Evolutionary conservation across 768 basidiomycete species (phyloP).

Genomic region (Trametes cubensis): DNA sequence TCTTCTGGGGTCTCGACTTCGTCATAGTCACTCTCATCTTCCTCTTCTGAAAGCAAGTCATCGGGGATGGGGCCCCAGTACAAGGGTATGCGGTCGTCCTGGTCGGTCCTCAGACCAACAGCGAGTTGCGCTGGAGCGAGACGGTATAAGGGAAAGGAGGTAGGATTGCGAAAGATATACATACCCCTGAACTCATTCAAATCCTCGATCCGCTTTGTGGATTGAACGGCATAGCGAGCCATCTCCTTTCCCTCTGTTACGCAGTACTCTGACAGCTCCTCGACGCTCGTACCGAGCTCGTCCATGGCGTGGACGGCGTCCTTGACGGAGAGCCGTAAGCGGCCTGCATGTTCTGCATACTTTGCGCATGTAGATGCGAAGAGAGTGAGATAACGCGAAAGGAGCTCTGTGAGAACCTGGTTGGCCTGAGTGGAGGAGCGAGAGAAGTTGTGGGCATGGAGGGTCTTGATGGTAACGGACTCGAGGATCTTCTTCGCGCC

Average conservation of each 20-base stretch:
- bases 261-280: constrained; percentile 71
- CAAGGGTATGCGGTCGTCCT: constrained; percentile 59
- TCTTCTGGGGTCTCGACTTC: constrained; percentile 20
- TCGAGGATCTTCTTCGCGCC: constrained; percentile 66
- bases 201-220: constrained; percentile 68
- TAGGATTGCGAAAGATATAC: constrained; percentile 22
- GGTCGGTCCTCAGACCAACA: constrained; percentile 58
- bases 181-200: constrained; percentile 71
- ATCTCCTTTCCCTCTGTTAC: constrained; percentile 70
- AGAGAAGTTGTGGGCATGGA: constrained; percentile 79
- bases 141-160: constrained; percentile 29
- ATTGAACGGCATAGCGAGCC: constrained; percentile 65
- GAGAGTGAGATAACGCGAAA: constrained; percentile 72
- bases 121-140: constrained; percentile 54
- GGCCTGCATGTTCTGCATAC: constrained; percentile 77
- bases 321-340: constrained; percentile 54
- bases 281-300: constrained; percentile 72
- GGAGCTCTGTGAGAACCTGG: constrained; percentile 70
- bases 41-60: constrained; percentile 33
- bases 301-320: constrained; percentile 70
- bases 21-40: constrained; percentile 35
- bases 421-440: constrained; percentile 75
- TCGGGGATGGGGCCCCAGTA: constrained; percentile 39
- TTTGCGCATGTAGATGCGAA: constrained; percentile 68
- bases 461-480: constrained; percentile 64